These are phyloP conservation scores for Bjerkandera adusta DNA, from an alignment of 1,284 basidiomycete species.

Conservation along the genomic window DNA sequence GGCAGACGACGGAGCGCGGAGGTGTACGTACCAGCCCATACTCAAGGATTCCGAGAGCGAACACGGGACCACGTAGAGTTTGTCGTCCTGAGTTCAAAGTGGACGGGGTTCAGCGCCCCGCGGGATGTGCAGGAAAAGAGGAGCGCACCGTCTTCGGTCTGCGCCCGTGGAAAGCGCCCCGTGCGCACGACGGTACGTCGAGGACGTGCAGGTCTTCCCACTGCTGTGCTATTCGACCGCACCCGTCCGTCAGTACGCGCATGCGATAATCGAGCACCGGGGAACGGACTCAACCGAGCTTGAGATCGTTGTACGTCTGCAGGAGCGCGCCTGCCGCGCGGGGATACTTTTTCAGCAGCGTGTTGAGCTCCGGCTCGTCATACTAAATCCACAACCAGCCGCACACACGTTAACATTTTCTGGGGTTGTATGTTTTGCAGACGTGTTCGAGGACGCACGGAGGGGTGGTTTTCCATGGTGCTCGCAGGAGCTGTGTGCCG, in stretches of 20 bases:
- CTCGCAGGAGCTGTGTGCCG: no score
- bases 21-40: conserved; percentile 36
- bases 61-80: conserved; percentile 63
- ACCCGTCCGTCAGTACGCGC: no score
- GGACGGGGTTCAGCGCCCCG: no score
- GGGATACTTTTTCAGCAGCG: conserved; percentile 29
- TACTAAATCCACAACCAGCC: no score
- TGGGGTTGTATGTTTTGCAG: neutral
- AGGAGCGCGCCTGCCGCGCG: conserved; percentile 30
- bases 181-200: conserved; percentile 52
- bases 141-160: conserved; percentile 48
- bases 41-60: conserved; percentile 63
- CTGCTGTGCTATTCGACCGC: conserved; percentile 53
- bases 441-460: conserved; percentile 13
- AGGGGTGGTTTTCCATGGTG: conserved; percentile 24
- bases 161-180: conserved; percentile 60
- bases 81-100: conserved; percentile 30
- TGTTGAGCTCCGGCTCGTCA: conserved; percentile 21
- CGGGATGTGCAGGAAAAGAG: neutral
- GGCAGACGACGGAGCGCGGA: neutral
- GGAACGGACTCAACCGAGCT: conserved; percentile 20
- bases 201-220: conserved; percentile 64
- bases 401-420: neutral
- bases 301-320: conserved; percentile 38
- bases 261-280: no score